Evolutionary conservation across 352 stramenopile species (phyloP).

Genomic region (Pilasporangium apinafurcum): DNA sequence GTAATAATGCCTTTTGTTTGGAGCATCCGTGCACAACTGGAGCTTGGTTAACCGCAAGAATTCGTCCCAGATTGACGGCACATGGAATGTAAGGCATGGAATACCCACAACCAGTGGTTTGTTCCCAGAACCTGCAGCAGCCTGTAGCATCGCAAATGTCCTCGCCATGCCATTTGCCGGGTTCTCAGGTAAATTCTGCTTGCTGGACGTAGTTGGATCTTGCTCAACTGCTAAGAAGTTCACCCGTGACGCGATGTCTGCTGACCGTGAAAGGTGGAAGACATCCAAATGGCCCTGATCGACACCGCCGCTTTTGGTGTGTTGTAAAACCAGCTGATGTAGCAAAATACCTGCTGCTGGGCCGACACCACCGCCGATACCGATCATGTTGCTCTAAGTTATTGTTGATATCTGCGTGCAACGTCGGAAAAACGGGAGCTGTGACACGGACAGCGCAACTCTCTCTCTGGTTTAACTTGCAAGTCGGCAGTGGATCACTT

Average conservation of each 20-base stretch:
- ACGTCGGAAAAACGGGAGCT: no score
- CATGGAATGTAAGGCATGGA: slow-evolving; percentile 53
- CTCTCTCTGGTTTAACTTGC: no score
- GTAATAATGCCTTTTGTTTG: no score
- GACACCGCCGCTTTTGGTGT: slow-evolving; percentile 34
- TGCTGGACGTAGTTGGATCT: neutral
- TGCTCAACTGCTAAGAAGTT: slow-evolving; percentile 19
- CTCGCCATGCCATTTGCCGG: slow-evolving; percentile 39
- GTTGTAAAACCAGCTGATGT: slow-evolving; percentile 44
- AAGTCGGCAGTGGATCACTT: no score
- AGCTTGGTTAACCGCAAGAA: slow-evolving; percentile 16
- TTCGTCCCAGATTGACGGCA: slow-evolving; percentile 30
- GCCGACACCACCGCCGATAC: slow-evolving; percentile 39
- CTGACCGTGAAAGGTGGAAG: slow-evolving; percentile 36
- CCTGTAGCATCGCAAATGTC: slow-evolving; percentile 30
- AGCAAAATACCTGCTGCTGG: slow-evolving; percentile 40
- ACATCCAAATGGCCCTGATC: slow-evolving; percentile 46
- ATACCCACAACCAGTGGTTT: slow-evolving; percentile 29
- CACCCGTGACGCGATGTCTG: slow-evolving; percentile 28
- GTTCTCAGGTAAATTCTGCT: slow-evolving; percentile 18
- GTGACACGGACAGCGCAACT: no score
- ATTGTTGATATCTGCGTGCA: no score
- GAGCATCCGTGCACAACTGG: no score
- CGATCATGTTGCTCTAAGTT: no score
- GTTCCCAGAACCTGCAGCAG: slow-evolving; percentile 9